Base-by-base conservation (phyloP, 2,329 filamentous ascomycete genomes). In the Cadophora sp. region DNA sequence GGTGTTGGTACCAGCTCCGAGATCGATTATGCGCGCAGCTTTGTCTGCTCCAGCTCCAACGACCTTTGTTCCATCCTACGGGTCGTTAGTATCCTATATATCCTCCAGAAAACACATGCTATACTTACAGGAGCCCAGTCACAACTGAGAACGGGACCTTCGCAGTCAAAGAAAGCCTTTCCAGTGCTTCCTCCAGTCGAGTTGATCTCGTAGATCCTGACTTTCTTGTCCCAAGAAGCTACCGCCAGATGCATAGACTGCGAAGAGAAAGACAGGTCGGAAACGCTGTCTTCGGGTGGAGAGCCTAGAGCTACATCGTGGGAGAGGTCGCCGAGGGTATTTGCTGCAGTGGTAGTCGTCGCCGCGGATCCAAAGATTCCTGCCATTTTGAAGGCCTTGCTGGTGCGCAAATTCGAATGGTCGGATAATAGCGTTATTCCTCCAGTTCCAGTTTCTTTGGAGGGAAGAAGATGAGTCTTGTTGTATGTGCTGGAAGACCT, bases 191-290 rank as follows among this genome's bases (percentile, higher is more conserved):
- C 87, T 51, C 94, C 93, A 72, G 88, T 88, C 65, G 81, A 81
- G 71, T 90, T 88, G 77, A 98, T 93, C 80, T 98, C 93, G 82
- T 98, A 99, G 78, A 99, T 95, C 76, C 94, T 91, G 70, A 98
- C 93, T 79, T 97, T 97, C 83, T 96, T 97, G 81, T 99, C 96
- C 96, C 96, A 99, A 74, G 93, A 97, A 58, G 93, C 84, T 43
- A 97, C 92, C 27, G 95, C 94, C 20, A 99, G 85, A 78, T 96
- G 91, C 75, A 98, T 93, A 72, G 82, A 86, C 62, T 84, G 84
- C 1, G 91, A 88, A 16, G 91, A 94, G 82, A 97, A 99, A 59
- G 88, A 83, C 68, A 99, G 85, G 77, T 94, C 93, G 43, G 94
- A 94, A 76, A 98, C 91, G 79, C 91, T 92, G 81, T 99, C 96